These are phyloP conservation scores for Balakata baccata DNA, from an alignment of 345 rosid species.

Conservation along the genomic window DNA sequence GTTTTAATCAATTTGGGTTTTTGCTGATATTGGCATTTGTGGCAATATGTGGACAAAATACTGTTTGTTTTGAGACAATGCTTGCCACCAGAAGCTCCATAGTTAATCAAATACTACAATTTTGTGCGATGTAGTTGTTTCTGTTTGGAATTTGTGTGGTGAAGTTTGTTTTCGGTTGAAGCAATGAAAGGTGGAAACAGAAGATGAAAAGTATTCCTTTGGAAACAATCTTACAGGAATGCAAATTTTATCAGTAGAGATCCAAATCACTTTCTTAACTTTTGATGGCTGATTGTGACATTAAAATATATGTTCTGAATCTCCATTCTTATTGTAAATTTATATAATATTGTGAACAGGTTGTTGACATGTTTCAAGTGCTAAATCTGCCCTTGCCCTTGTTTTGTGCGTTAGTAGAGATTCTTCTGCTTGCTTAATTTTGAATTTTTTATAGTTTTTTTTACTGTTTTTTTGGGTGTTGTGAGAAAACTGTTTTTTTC, in stretches of 20 bases:
- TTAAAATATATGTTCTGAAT: neutral
- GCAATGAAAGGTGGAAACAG: neutral
- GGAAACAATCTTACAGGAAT: neutral
- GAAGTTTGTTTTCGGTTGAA: neutral
- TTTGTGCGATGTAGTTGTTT: neutral
- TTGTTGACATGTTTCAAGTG: neutral
- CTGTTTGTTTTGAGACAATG: neutral
- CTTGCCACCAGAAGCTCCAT: neutral
- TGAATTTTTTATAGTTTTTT: too few relatives aligned
- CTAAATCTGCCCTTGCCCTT: neutral
- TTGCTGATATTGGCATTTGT: neutral
- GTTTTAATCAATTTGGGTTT: neutral
- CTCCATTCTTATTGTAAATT: neutral
- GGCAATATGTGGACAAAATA: neutral
- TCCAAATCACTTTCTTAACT: neutral
- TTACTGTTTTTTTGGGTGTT: too few relatives aligned
- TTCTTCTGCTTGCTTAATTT: neutral
- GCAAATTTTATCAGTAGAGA: neutral
- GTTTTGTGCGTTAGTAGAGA: neutral
- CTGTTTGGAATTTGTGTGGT: neutral
- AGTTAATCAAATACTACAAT: too few relatives aligned
- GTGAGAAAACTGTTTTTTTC: too few relatives aligned
- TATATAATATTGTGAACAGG: neutral
- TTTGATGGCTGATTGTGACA: neutral
- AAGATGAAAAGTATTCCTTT: neutral